Evolutionary conservation across 345 rosid species (phyloP).

Genomic region (Sisymbrium altissimum): DNA sequence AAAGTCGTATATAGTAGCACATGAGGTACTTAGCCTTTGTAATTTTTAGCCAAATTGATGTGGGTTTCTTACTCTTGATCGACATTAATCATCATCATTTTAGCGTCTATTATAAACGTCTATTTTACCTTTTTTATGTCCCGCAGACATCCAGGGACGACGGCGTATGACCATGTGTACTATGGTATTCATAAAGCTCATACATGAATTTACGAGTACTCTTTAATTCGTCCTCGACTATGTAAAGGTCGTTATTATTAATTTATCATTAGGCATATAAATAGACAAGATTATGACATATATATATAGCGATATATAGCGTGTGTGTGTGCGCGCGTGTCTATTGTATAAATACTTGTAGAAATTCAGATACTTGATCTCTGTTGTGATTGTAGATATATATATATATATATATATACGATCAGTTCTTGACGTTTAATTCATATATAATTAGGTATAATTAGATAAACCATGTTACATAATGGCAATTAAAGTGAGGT

Average conservation of each 20-base stretch:
- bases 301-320: no score
- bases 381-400: background rate
- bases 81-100: background rate
- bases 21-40: background rate
- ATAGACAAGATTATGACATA: no score
- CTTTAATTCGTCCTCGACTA: background rate
- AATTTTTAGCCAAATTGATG: background rate
- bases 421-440: background rate
- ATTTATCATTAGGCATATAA: background rate
- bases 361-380: background rate
- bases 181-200: background rate
- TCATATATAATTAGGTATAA: background rate
- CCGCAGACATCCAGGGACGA: background rate
- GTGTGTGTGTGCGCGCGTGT: no score
- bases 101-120: background rate
- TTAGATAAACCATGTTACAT: background rate
- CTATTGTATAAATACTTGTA: background rate
- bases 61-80: background rate
- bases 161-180: background rate
- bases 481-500: background rate
- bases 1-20: background rate
- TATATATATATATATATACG: background rate
- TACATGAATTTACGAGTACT: background rate
- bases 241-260: background rate
- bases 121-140: background rate